These are phyloP conservation scores for Tuber calosporum DNA, from an alignment of 495 filamentous ascomycete species.

Conservation along the genomic window DNA sequence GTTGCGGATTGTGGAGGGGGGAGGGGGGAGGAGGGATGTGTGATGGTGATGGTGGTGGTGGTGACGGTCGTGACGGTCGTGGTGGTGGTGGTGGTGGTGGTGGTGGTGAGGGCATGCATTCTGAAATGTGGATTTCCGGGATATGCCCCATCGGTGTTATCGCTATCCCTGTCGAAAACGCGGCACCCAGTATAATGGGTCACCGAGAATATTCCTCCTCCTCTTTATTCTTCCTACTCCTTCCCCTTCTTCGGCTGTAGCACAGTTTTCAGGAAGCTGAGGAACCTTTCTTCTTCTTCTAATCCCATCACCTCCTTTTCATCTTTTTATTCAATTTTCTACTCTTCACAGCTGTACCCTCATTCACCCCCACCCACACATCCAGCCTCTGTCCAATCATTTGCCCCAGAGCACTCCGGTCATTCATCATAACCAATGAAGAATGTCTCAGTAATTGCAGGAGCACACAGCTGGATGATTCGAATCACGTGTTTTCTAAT, in stretches of 20 bases:
- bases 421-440: not conserved
- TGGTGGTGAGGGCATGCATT: not conserved
- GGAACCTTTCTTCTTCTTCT: not conserved
- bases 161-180: not conserved
- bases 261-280: not conserved
- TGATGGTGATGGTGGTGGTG: not conserved
- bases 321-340: not conserved
- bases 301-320: not conserved
- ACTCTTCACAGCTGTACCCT: not conserved
- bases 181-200: not conserved
- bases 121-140: not conserved
- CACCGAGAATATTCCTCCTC: not conserved
- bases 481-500: not conserved
- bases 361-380: not conserved
- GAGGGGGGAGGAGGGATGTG: not conserved
- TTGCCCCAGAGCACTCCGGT: not conserved
- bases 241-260: not conserved
- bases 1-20: not conserved
- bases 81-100: not conserved
- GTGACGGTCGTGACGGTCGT: not conserved
- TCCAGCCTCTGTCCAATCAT: not conserved
- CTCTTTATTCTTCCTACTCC: not conserved
- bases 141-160: not conserved
- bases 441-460: not conserved
- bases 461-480: not conserved